These are phyloP conservation scores for Neonectria sp. DNA, from an alignment of 2,329 filamentous ascomycete species.

Conservation along the genomic window DNA sequence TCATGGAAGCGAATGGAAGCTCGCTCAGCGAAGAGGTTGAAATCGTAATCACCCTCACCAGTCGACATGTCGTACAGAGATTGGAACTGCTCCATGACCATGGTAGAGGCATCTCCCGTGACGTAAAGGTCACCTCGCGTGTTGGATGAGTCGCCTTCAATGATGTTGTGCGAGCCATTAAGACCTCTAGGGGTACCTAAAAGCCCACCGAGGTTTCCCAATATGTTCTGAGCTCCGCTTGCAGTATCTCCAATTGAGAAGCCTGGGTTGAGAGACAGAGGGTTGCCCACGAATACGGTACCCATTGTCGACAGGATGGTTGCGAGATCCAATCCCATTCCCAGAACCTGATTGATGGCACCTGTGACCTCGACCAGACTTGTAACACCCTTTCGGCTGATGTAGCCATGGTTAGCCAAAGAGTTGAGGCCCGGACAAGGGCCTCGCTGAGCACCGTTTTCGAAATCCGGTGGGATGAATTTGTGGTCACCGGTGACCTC, in stretches of 20 bases:
- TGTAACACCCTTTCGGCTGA: slow-evolving; percentile 37
- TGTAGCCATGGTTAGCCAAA: slow-evolving; percentile 56
- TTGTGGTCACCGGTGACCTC: slow-evolving; percentile 41
- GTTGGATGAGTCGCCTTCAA: slow-evolving; percentile 67
- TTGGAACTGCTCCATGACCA: slow-evolving; percentile 65
- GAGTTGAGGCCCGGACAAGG: slow-evolving; percentile 56
- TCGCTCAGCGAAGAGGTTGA: slow-evolving; percentile 58
- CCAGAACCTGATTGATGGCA: slow-evolving; percentile 53
- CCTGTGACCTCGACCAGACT: slow-evolving; percentile 32
- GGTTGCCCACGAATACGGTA: slow-evolving; percentile 65
- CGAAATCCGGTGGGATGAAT: slow-evolving; percentile 46
- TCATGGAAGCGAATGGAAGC: slow-evolving; percentile 57
- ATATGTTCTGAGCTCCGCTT: slow-evolving; percentile 55
- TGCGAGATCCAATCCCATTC: slow-evolving; percentile 62
- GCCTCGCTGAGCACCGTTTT: slow-evolving; percentile 45
- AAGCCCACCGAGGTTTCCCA: slow-evolving; percentile 59
- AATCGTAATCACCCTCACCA: slow-evolving; percentile 41
- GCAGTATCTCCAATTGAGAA: slow-evolving; percentile 67
- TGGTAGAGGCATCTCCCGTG: slow-evolving; percentile 63
- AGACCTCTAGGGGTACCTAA: slow-evolving; percentile 60
- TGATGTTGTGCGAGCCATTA: slow-evolving; percentile 67
- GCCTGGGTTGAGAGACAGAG: slow-evolving; percentile 62
- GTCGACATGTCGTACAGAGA: slow-evolving; percentile 29
- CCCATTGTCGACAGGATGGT: slow-evolving; percentile 61
- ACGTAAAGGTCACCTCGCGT: slow-evolving; percentile 66